Conservation (phyloP, 2,329 filamentous ascomycete species). For the Paecilomyces fulvus region DNA sequence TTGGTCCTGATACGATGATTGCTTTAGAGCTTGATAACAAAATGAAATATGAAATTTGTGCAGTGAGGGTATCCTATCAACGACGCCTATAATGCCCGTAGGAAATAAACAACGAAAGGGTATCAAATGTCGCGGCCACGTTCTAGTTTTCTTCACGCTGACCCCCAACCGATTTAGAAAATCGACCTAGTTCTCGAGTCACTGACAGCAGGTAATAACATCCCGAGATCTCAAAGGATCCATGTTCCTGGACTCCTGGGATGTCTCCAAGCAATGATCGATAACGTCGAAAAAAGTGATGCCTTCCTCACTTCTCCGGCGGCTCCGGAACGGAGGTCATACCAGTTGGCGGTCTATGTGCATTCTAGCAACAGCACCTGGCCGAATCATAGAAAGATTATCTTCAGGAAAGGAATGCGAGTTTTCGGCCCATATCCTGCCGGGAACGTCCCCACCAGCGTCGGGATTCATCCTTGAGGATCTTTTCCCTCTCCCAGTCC, state of each 20-base stretch:
- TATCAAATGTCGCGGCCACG: not conserved
- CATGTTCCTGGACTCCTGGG: no score
- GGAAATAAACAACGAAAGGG: not conserved
- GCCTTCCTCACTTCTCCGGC: no score
- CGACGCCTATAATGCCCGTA: not conserved
- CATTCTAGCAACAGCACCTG: no score
- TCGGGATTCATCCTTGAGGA: slow-evolving; percentile 5
- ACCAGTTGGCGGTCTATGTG: no score
- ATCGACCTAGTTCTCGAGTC: no score
- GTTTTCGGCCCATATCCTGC: not conserved
- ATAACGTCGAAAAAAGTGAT: no score
- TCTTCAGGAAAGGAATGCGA: not conserved
- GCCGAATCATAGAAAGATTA: not conserved
- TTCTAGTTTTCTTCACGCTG: not conserved
- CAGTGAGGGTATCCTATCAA: not conserved
- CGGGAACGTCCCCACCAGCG: slow-evolving; percentile 3
- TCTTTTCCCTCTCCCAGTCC: slow-evolving; percentile 11
- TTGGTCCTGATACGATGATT: not conserved
- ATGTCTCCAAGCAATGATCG: no score
- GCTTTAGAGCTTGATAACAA: not conserved
- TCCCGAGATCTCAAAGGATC: no score
- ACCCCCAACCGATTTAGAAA: not conserved
- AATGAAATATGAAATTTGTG: not conserved
- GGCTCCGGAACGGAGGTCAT: no score
- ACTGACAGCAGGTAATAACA: no score